Evolutionary conservation across 2,329 filamentous ascomycete genomes (phyloP), one percentile per base, ranked within the genome.

Genomic region (Bipolaris sorokiniana): DNA sequence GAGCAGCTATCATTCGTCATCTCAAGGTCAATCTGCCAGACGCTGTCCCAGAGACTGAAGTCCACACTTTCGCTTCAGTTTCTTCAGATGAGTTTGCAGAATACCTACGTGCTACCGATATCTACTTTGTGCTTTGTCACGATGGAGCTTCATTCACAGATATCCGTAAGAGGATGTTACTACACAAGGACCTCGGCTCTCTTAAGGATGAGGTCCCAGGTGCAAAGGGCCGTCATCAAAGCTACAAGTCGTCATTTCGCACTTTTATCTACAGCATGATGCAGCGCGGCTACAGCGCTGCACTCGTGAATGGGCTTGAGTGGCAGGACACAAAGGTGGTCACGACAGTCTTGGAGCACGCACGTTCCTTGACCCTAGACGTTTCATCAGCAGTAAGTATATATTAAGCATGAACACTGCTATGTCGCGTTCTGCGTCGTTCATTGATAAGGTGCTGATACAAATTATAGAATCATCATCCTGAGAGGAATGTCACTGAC

Each of bases 91-190:
- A 76, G 0, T 92, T 90, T 64, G 58, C 72, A 5, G 65, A 80
- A 1, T 90, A 90, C 65, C 76, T 90, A 1, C 62, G 77, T 2
- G 67, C 71, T 1, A 80, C 82, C 22, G 82, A 85, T 0, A 78
- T 87, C 3, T 87, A 90, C 67, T 90, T 92, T 63, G 76, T 91
- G 50, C 83, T 92, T 78, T 85, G 84, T 50, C 87, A 90, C 62
- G 87, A 91, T 69, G 88, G 87, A 44, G 79, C 80, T 33, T 70
- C 67, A 3, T 65, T 65, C 36, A 64, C 51, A 38, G 65, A 67
- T 33, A 51, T 64, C 20, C 63, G 60, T 22, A 72, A 66, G 47
- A 58, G 60, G 16, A 51, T 63, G 42, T 51, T 64, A 34, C 48
- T 61, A 18, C 53, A 61, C 16, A 71, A 66, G 22, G 58, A 68